These are phyloP conservation scores for Handroanthus guayacan DNA, from an alignment of 257 asterid species.

Conservation along the genomic window DNA sequence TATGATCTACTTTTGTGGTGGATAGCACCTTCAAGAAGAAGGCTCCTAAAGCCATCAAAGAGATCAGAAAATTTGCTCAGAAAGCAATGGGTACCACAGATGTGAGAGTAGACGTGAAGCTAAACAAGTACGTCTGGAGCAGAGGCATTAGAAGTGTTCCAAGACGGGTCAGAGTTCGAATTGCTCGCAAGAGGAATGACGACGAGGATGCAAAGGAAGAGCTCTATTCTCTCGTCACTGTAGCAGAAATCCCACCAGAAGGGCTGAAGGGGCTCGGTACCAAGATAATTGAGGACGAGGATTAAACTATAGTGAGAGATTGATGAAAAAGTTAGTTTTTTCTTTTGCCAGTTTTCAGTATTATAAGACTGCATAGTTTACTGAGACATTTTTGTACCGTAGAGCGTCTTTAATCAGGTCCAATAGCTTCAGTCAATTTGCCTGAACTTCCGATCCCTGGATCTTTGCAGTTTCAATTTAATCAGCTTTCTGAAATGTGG, in stretches of 20 bases:
- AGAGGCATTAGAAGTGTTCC: conserved; percentile 71
- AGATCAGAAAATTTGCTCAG: conserved; percentile 63
- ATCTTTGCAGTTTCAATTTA: too few species aligned
- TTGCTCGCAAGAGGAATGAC: conserved; percentile 71
- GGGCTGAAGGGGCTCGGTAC: conserved; percentile 65
- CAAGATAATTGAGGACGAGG: conserved; percentile 61
- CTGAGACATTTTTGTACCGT: background rate
- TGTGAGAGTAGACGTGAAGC: conserved; percentile 65
- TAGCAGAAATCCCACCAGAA: conserved; percentile 58
- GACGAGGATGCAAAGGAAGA: conserved; percentile 74
- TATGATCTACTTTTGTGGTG: background rate
- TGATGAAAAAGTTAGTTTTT: background rate
- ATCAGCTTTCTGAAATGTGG: too few species aligned
- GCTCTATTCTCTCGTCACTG: conserved; percentile 66
- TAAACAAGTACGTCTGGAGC: conserved; percentile 72
- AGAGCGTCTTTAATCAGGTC: background rate
- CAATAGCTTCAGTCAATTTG: background rate
- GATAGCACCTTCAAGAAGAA: conserved; percentile 66
- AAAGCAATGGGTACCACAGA: conserved; percentile 63
- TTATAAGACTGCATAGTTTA: background rate
- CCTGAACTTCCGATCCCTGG: too few species aligned
- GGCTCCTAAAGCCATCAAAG: conserved; percentile 69
- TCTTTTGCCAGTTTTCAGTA: background rate
- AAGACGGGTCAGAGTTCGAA: conserved; percentile 60
- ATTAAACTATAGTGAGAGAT: conserved; percentile 10